Base-by-base conservation (phyloP, 2,329 filamentous ascomycete genomes). In the Canariomyces notabilis region DNA sequence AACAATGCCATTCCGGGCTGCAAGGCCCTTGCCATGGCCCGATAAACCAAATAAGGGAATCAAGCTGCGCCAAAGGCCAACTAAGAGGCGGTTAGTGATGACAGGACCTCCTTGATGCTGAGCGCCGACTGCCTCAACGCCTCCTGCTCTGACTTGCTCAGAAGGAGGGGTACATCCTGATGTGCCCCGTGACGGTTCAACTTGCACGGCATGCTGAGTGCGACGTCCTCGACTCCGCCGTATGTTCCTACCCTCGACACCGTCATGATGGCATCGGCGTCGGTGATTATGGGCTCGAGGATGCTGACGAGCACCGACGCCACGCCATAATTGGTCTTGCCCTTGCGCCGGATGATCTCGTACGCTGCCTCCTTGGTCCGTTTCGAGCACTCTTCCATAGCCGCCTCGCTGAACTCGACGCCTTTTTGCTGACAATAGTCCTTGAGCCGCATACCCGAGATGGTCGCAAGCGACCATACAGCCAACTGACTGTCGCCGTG, bases 291-390 rank as follows among this genome's bases (percentile, higher is more conserved):
- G 2, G 60, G 57, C 53, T 61, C 55, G 35, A 62, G 49, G 39
- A 64, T 56, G 48, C 54, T 57, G 18, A 59, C 59, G 37, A 62
- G 46, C 31, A 61, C 61, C 29, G 57, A 58, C 22, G 61, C 61
- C 5, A 64, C 59, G 33, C 60, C 61, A 50, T 61, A 63, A 45
- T 62, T 62, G 22, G 61, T 64, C 53, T 59, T 61, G 32, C 61
- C 61, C 54, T 64, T 64, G 35, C 55, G 50, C 52, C 56, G 52
- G 42, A 64, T 64, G 44, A 64, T 63, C 51, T 61, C 60, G 50
- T 64, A 62, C 18, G 61, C 61, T 7, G 61, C 61, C 21, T 56
- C 53, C 37, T 53, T 51, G 11, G 61, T 62, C 15, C 57, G 48
- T 36, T 44, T 50, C 6, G 57, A 50, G 42, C 57, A 59, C 1